phyloP scores from a whole-genome alignment of 176 grass and related monocot genomes.

The Zea mays region Zm-B73-REFERENCE-NAM-5.0 NC_050100.1:220068001-220068500 shows the following conservation, averaged over 20 bases:
- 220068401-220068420: no score
- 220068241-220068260: slow-evolving; percentile 23
- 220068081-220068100: slow-evolving; percentile 28
- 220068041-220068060: not conserved
- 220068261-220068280: slow-evolving; percentile 40
- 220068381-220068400: not conserved
- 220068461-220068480: no score
- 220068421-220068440: no score
- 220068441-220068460: no score
- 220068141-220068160: slow-evolving; percentile 14
- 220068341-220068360: slow-evolving; percentile 26
- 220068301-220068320: not conserved
- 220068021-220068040: slow-evolving; percentile 7
- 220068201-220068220: slow-evolving; percentile 27
- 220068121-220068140: slow-evolving; percentile 26
- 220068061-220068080: not conserved
- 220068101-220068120: not conserved
- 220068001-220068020: slow-evolving; percentile 17
- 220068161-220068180: slow-evolving; percentile 35
- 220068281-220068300: slow-evolving; percentile 39
- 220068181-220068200: slow-evolving; percentile 13
- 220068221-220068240: slow-evolving; percentile 44
- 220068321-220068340: slow-evolving; percentile 8
- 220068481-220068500: no score
- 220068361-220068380: slow-evolving; percentile 22